Conservation (phyloP, 2,329 filamentous ascomycete species). For the Fusarium zealandicum region DNA sequence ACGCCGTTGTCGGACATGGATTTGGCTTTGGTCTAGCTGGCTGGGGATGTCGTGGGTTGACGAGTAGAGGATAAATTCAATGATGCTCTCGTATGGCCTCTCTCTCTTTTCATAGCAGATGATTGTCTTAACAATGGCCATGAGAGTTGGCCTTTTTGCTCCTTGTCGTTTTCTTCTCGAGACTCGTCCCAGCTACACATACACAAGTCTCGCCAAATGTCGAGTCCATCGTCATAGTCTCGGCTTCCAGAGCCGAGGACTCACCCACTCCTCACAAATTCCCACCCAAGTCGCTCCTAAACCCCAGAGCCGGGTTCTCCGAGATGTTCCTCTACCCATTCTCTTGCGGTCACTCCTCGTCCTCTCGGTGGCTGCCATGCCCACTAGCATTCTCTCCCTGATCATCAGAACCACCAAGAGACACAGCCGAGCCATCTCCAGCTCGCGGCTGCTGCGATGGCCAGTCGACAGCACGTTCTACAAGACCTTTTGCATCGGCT, state of each 20-base stretch:
- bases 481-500: constrained; percentile 14
- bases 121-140: not conserved
- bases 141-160: not conserved
- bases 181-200: not conserved
- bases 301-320: not conserved
- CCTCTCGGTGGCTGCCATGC: constrained; percentile 8
- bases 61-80: not conserved
- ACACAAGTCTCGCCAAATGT: not conserved
- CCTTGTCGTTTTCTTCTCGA: not conserved
- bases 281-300: not conserved
- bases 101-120: not conserved
- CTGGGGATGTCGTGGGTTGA: not conserved
- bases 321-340: constrained; percentile 7
- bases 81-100: not conserved
- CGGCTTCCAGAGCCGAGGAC: constrained; percentile 9
- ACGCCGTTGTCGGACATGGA: constrained; percentile 9
- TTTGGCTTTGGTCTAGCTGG: not conserved
- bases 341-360: constrained; percentile 7
- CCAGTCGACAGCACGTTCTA: constrained; percentile 8
- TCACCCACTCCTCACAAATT: constrained; percentile 4
- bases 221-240: not conserved
- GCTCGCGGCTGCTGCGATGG: constrained; percentile 7
- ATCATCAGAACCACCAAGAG: constrained; percentile 7
- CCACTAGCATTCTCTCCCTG: constrained; percentile 1
- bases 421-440: constrained; percentile 1